phyloP scores from a whole-genome alignment of 164 flowering plant genomes.

The grape (Vitis vinifera) region DNA sequence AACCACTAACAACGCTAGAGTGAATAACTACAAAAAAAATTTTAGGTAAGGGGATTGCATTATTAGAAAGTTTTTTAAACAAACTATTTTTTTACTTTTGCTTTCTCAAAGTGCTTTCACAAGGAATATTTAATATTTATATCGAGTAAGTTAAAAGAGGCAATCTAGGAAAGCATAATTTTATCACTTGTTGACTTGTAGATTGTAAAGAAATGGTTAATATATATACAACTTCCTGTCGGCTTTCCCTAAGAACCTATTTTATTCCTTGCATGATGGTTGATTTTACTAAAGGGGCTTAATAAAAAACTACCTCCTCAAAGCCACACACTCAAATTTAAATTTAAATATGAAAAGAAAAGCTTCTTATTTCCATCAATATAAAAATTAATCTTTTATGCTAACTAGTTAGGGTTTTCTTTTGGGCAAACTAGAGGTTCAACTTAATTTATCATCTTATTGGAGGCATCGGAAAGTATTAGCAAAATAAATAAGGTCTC shows the following conservation, averaged over 20 bases:
- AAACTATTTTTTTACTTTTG: not conserved
- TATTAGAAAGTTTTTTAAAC: not conserved
- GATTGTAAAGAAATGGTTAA: slow-evolving; percentile 8
- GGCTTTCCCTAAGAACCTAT: not conserved
- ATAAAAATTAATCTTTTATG: too few species aligned
- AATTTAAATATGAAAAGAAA: too few species aligned
- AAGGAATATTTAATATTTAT: not conserved
- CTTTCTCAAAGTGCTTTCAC: slow-evolving; percentile 1
- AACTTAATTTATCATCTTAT: too few species aligned
- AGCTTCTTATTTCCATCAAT: too few species aligned
- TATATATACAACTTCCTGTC: slow-evolving; percentile 9
- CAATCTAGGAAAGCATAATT: slow-evolving; percentile 2
- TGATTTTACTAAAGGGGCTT: not conserved
- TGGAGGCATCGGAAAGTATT: too few species aligned
- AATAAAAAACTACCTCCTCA: too few species aligned
- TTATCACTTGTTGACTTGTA: slow-evolving; percentile 10
- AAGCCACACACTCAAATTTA: too few species aligned
- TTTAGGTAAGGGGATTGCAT: not conserved
- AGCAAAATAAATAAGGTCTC: too few species aligned
- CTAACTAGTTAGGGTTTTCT: too few species aligned
- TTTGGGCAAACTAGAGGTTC: too few species aligned
- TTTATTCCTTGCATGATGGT: slow-evolving; percentile 1
- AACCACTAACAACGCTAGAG: too few species aligned
- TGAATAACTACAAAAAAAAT: not conserved
- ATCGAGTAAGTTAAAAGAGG: not conserved